Conservation (phyloP, 1,284 basidiomycete genomes). For the Puccinia brachypodii region DNA sequence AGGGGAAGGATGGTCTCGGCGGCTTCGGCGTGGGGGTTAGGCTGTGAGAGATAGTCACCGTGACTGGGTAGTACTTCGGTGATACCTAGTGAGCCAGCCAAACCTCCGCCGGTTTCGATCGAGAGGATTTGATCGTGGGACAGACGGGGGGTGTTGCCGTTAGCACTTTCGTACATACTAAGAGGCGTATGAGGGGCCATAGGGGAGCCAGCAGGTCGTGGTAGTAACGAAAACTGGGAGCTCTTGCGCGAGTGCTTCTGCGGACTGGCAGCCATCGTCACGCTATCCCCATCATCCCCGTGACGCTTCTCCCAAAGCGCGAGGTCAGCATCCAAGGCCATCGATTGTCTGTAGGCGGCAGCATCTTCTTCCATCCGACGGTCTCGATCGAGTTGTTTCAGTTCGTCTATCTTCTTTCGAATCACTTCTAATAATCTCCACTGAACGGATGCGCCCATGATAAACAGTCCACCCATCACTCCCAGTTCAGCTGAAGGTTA, state of each 20-base stretch:
- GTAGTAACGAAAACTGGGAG: conserved; percentile 34
- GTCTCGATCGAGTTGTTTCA: conserved; percentile 26
- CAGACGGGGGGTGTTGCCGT: not conserved
- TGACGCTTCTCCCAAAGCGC: conserved; percentile 34
- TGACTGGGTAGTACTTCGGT: not conserved
- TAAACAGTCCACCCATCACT: conserved; percentile 34
- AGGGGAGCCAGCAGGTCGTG: not conserved
- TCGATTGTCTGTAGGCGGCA: conserved; percentile 42
- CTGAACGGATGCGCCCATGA: conserved; percentile 45
- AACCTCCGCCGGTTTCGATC: conserved; percentile 17
- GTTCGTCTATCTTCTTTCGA: conserved; percentile 25
- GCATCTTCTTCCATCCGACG: conserved; percentile 30
- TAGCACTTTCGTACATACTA: not conserved
- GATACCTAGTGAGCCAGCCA: conserved; percentile 10
- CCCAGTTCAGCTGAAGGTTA: conserved; percentile 40
- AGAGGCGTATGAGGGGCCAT: not conserved
- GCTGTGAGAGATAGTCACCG: not conserved
- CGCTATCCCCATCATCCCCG: not conserved
- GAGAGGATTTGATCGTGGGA: not conserved
- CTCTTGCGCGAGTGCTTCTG: conserved; percentile 21
- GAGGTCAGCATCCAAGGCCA: conserved; percentile 41
- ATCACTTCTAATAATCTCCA: conserved; percentile 45
- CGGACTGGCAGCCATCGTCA: conserved; percentile 17
- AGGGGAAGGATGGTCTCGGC: not conserved
- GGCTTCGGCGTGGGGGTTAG: not conserved